Percentiles rank a stretch among this genome's conserved stretches.
These are phyloP conservation scores for Nemania bipapillata DNA, from an alignment of 2,329 filamentous ascomycete genomes.

Conservation along the genomic window DNA sequence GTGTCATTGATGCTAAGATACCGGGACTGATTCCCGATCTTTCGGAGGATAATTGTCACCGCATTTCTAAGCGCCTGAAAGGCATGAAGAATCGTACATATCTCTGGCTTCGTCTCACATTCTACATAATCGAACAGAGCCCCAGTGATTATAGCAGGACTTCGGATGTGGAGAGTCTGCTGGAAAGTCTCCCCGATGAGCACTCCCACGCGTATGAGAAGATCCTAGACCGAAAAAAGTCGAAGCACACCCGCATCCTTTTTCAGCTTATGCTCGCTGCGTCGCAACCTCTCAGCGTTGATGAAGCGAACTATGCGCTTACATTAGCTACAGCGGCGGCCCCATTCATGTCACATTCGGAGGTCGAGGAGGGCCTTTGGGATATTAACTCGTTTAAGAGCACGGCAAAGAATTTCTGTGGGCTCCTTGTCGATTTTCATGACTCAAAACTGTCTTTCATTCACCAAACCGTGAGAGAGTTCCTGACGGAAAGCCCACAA, in stretches of 20 bases:
- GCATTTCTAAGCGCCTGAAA: background rate
- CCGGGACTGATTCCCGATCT: background rate
- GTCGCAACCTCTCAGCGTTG: background rate
- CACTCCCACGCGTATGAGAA: constrained; percentile 16
- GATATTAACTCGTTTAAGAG: background rate
- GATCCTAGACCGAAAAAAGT: constrained; percentile 2
- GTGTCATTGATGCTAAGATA: constrained; percentile 19
- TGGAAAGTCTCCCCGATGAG: background rate
- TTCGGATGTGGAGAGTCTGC: background rate
- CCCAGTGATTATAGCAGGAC: background rate
- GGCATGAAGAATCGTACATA: constrained; percentile 24
- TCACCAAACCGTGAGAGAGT: constrained; percentile 22
- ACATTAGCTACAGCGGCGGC: background rate
- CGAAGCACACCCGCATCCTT: background rate
- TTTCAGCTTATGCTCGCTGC: constrained; percentile 22
- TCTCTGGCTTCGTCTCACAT: constrained; percentile 20
- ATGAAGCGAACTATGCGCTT: constrained; percentile 16
- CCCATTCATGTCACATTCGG: background rate
- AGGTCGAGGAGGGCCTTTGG: background rate
- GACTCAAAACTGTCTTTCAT: constrained; percentile 23
- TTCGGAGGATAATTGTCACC: background rate
- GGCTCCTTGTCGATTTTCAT: constrained; percentile 14
- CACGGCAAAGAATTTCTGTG: constrained; percentile 11
- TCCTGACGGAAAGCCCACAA: background rate
- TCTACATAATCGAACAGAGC: constrained; percentile 3